Evolutionary conservation across 768 basidiomycete species (phyloP), one percentile per base, ranked within the genome.

Genomic region (Boletus speciosus): DNA sequence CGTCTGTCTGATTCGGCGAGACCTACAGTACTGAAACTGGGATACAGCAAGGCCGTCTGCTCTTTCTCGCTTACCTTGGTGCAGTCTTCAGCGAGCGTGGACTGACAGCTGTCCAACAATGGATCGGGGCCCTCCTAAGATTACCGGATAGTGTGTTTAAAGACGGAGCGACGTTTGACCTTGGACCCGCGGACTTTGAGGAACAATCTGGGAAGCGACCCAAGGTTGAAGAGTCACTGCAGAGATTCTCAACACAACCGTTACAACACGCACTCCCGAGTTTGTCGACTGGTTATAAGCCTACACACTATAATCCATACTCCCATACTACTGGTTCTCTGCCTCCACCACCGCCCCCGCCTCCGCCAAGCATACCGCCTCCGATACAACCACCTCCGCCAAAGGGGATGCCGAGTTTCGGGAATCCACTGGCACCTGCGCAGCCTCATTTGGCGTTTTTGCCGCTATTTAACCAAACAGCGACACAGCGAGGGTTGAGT

Each of bases 401-500:
- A 51, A 55, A 65, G 64, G 56, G 63, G 54, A 46, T 63, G 38
- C 66, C 69, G 8, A 67, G 51, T 27, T 61, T 72, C 36, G 65
- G 75, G 12, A 88, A 87, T 66, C 83, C 85, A 31, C 64, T 85
- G 47, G 75, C 83, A 27, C 83, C 84, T 15, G 84, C 83, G n/a
- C 81, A 81, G 62, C 84, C 83, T 3, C 72, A 75, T 48, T 66
- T 81, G 16, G 81, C 87, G 14, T 88, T 85, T 67, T 70, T 90
- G 37, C 83, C 88, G 0, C 63, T 86, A 31, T 90, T 90, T 70
- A 90, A 90, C 66, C 84, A 90, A 70, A 82, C 80, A 3, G 86
- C 86, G 41, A 70, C 75, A 43, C 87, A 88, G 60, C 81, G 86
- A 38, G 77, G 84, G 42, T 73, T 88, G 54, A 73, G 69, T 21